Conservation (phyloP, 164 flowering plant species). For the Liriodendron chinense region DNA sequence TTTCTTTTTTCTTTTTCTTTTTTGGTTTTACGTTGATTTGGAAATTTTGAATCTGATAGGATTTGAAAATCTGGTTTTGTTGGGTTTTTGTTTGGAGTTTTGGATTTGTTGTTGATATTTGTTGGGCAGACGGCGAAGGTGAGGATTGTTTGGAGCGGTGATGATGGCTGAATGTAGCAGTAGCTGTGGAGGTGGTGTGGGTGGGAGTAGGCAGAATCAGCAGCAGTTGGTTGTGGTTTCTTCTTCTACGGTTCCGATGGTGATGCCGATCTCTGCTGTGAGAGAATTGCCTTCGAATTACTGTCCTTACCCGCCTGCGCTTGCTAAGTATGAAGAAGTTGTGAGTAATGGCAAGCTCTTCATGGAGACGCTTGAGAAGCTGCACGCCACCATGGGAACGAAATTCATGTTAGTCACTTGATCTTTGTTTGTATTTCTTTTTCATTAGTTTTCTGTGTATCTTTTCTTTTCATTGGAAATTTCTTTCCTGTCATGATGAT, state of each 20-base stretch:
- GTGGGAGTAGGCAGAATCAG: not conserved
- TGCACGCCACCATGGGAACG: slow-evolving; percentile 68
- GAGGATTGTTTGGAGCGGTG: not conserved
- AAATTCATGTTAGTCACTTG: slow-evolving; percentile 65
- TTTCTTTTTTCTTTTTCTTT: too few species aligned
- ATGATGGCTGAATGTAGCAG: not conserved
- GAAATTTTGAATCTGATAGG: not conserved
- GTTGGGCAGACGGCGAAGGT: not conserved
- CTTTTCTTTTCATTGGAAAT: not conserved
- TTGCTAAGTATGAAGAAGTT: slow-evolving; percentile 63
- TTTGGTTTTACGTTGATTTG: not conserved
- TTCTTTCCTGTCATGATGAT: not conserved
- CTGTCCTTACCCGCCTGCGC: slow-evolving; percentile 48
- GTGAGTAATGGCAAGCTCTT: slow-evolving; percentile 43
- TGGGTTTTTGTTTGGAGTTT: too few species aligned
- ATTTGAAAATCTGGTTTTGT: not conserved
- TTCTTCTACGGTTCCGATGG: not conserved
- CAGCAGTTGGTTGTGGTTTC: not conserved
- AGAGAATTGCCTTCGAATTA: slow-evolving; percentile 1
- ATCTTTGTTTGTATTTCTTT: not conserved
- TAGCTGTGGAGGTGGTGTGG: not conserved
- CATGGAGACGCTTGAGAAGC: slow-evolving; percentile 63
- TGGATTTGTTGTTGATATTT: not conserved
- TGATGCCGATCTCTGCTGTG: not conserved
- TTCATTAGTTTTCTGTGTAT: not conserved